These are phyloP conservation scores for Monilinia aucupariae DNA, from an alignment of 2,329 filamentous ascomycete species.

Conservation along the genomic window DNA sequence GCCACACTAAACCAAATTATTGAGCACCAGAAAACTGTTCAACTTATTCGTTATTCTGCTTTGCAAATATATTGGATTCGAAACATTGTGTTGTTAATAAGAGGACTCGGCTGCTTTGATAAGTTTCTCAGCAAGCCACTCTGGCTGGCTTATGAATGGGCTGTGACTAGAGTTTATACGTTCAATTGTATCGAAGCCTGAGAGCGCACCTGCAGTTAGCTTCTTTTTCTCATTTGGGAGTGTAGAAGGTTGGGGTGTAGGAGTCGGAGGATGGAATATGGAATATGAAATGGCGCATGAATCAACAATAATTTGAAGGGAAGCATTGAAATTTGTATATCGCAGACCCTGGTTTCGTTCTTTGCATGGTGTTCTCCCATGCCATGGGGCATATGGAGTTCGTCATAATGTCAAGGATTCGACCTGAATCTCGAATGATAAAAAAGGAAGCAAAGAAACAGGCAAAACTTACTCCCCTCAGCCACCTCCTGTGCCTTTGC, in stretches of 20 bases:
- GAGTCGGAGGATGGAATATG: no score
- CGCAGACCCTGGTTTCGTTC: not conserved
- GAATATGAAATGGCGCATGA: no score
- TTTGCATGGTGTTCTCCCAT: no score
- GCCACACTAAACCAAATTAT: no score
- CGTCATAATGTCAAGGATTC: no score
- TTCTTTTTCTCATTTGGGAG: not conserved
- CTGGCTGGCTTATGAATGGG: conserved; percentile 27
- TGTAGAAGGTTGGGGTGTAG: not conserved
- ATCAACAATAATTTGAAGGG: not conserved
- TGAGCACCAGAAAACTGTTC: no score
- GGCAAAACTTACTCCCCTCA: not conserved
- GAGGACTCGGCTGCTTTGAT: conserved; percentile 1
- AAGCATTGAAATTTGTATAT: not conserved
- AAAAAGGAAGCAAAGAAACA: not conserved
- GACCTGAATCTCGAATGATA: no score
- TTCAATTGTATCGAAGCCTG: conserved; percentile 20
- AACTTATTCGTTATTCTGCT: no score
- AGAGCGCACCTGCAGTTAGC: not conserved
- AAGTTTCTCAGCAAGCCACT: conserved; percentile 16
- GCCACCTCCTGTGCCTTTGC: conserved; percentile 18
- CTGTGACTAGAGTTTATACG: conserved; percentile 23
- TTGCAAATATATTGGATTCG: no score
- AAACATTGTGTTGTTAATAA: not conserved
- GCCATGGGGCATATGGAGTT: not conserved